Evolutionary conservation across 805 yeast genomes (phyloP).

Genomic region (Pichia rugopelliculosa): DNA sequence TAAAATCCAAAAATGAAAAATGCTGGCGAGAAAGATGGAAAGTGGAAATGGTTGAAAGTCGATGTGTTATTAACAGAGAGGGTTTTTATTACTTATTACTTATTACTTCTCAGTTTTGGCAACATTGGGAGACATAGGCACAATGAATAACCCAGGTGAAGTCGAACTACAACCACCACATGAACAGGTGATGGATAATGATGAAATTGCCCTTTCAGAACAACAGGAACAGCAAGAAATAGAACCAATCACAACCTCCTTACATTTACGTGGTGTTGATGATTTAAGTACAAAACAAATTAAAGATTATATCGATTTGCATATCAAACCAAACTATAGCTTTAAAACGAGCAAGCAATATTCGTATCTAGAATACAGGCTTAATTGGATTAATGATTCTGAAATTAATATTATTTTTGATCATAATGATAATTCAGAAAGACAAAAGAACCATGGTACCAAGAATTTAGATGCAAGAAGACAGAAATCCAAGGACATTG

Average conservation of each 20-base stretch:
- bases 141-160: not conserved
- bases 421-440: not conserved
- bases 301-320: slow-evolving; percentile 44
- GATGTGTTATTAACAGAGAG: no score
- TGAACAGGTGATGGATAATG: not conserved
- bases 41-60: not conserved
- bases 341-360: slow-evolving; percentile 25
- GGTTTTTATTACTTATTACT: no score
- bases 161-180: not conserved
- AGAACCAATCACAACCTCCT: slow-evolving; percentile 38
- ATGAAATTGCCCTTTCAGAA: not conserved
- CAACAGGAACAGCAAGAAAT: not conserved
- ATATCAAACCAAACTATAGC: slow-evolving; percentile 29
- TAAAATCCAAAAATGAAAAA: no score
- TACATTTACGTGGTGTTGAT: slow-evolving; percentile 55
- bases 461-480: slow-evolving; percentile 15
- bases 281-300: slow-evolving; percentile 54
- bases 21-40: not conserved
- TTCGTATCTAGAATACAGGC: slow-evolving; percentile 28
- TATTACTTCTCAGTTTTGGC: not conserved
- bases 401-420: slow-evolving; percentile 50
- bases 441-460: slow-evolving; percentile 17
- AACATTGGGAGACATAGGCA: not conserved
- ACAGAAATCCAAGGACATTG: slow-evolving; percentile 2
- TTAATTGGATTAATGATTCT: slow-evolving; percentile 65